Conservation (phyloP, 2,329 filamentous ascomycete species). For the Ophiocordyceps polyrhachis-furcata region DNA sequence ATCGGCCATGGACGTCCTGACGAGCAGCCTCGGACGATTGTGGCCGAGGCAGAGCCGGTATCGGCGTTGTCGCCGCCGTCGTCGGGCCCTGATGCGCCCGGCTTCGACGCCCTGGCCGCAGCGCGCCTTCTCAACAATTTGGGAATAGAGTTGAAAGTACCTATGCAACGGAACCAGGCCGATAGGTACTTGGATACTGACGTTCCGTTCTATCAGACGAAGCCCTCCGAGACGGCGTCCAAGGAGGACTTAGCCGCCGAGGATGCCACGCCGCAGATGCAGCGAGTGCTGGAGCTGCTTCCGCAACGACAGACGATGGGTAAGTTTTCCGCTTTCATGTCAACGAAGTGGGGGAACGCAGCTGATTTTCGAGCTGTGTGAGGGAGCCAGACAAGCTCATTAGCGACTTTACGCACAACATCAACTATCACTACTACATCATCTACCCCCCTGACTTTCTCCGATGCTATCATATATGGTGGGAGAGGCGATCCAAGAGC, state of each 20-base stretch:
- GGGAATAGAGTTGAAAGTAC: slow-evolving; percentile 5
- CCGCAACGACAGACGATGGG: slow-evolving; percentile 10
- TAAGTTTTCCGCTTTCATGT: slow-evolving; percentile 2
- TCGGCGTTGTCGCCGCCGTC: background rate
- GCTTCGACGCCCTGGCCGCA: slow-evolving; percentile 7
- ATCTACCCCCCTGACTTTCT: slow-evolving; percentile 12
- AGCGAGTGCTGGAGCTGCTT: slow-evolving; percentile 8
- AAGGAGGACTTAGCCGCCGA: slow-evolving; percentile 5
- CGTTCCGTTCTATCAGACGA: background rate
- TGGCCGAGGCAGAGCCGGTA: background rate
- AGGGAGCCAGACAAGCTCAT: slow-evolving; percentile 9
- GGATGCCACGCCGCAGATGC: slow-evolving; percentile 8
- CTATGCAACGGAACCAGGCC: no score
- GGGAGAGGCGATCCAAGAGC: slow-evolving; percentile 7
- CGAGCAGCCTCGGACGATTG: background rate
- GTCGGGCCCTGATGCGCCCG: slow-evolving; percentile 1
- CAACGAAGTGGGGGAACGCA: no score
- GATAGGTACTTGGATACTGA: no score
- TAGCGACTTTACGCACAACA: slow-evolving; percentile 10
- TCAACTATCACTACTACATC: slow-evolving; percentile 16
- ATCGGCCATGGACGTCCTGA: background rate
- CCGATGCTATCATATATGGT: slow-evolving; percentile 13
- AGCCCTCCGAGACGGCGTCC: slow-evolving; percentile 1
- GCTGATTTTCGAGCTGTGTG: no score
- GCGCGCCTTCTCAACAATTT: slow-evolving; percentile 7